Evolutionary conservation across 345 rosid species (phyloP).

Genomic region (Luvunga scandens): DNA sequence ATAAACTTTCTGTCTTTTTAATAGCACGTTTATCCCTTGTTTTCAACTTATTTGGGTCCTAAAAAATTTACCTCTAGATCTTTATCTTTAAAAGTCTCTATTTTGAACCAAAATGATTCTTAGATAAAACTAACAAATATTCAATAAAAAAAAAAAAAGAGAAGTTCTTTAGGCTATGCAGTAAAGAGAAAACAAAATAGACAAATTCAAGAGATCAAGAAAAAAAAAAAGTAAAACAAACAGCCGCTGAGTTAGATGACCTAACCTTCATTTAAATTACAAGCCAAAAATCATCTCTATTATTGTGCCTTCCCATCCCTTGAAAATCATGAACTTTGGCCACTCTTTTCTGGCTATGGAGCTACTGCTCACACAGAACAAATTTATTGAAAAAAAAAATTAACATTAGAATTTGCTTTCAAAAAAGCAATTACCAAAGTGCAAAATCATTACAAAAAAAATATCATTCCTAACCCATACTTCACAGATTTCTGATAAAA

Average conservation of each 20-base stretch:
- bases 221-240: neutral
- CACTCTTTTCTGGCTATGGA: neutral
- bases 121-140: neutral
- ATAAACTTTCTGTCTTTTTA: no score
- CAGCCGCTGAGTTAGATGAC: neutral
- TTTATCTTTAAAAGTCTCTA: neutral
- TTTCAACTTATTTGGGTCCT: neutral
- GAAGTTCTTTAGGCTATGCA: neutral
- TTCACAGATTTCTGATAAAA: no score
- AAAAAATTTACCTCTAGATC: neutral
- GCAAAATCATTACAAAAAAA: no score
- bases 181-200: neutral
- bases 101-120: neutral
- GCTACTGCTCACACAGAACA: no score
- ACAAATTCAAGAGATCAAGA: neutral
- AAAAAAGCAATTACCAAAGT: no score
- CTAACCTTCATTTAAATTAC: conserved; percentile 60
- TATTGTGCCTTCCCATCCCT: conserved; percentile 49
- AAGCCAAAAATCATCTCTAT: conserved; percentile 57
- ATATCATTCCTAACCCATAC: no score
- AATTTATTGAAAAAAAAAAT: no score
- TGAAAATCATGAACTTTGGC: conserved; percentile 36
- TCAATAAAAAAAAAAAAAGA: neutral
- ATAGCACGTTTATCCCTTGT: neutral
- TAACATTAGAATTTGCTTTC: no score